phyloP scores from a whole-genome alignment of 257 asterid genomes.

The Jaltomata sinuosa region DNA sequence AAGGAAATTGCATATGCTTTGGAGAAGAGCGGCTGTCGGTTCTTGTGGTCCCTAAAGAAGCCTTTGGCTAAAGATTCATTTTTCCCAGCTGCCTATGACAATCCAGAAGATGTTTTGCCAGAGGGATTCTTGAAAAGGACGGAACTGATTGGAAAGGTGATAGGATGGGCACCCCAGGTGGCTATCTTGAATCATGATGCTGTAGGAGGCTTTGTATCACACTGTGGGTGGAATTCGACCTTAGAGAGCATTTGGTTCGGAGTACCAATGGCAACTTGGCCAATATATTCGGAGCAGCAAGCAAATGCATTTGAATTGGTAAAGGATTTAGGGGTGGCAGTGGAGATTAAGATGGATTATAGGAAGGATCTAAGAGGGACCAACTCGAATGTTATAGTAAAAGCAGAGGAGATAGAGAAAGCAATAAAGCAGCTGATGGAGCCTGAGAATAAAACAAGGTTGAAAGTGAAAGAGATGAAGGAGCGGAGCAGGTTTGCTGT shows the following conservation, averaged over 20 bases:
- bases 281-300: slow-evolving; percentile 26
- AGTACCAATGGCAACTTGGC: slow-evolving; percentile 17
- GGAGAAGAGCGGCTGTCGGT: slow-evolving; percentile 7
- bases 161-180: slow-evolving; percentile 15
- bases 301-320: slow-evolving; percentile 18
- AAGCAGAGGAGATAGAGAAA: slow-evolving; percentile 2
- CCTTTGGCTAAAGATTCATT: background rate
- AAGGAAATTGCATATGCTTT: slow-evolving; percentile 16
- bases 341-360: slow-evolving; percentile 21
- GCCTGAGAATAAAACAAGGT: slow-evolving; percentile 17
- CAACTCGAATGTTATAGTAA: background rate
- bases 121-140: slow-evolving; percentile 18
- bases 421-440: slow-evolving; percentile 11
- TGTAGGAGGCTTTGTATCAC: slow-evolving; percentile 16
- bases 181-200: slow-evolving; percentile 2
- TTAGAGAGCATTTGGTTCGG: slow-evolving; percentile 19
- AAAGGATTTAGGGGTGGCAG: slow-evolving; percentile 15
- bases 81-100: background rate
- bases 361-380: background rate
- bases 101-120: slow-evolving; percentile 6
- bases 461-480: slow-evolving; percentile 9
- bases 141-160: slow-evolving; percentile 1
- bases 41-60: slow-evolving; percentile 15
- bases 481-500: background rate
- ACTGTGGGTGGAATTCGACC: slow-evolving; percentile 17